Evolutionary conservation across 805 yeast species (phyloP), one percentile per base, ranked within the genome.

Genomic region (Metschnikowia sp.): DNA sequence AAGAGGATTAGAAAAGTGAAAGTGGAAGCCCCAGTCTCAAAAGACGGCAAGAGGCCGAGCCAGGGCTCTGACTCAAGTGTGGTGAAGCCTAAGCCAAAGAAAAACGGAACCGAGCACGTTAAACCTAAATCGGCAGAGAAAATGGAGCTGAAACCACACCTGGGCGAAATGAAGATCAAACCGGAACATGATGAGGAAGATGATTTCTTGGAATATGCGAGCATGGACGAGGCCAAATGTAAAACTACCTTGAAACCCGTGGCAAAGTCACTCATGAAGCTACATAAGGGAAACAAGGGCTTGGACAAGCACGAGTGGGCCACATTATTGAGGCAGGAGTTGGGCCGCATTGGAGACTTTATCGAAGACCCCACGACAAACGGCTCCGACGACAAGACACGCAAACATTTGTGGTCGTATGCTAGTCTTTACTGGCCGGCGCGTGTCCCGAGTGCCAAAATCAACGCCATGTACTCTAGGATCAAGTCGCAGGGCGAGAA

Each of bases 341-440:
- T 88, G 51, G 63, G 83, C n/a, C 72, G 73, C 8, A 84, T 89
- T 39, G 96, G 96, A 29, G 82, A 84, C 53, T 83, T 79, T 58
- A 88, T 88, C 45, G 78, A 72, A 32, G 58, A 65, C 44, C 72
- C 71, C 19, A 48, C 49, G 12, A 56, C 53, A 12, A 45, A 51
- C 36, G 58, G 51, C 19, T 39, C 47, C 2, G 60, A 70, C 29
- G 72, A 66, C 7, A 77, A 73, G 58, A 56, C 69, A 48, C 70
- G 73, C 48, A 83, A 78, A 61, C 94, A 88, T 58, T 66, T 89
- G 49, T 89, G 97, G 96, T 79, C 86, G 30, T 88, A 84, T 63
- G 88, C 94, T 4, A 76, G 90, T 18, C 77, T 79, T 45, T 89
- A 82, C 69, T 89, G 97, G 97, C 97, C 97, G 2, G 86, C 82